Evolutionary conservation across 306 rosid species (phyloP), one percentile per base, ranked within the genome.

Genomic region (Casuarina equisetifolia): DNA sequence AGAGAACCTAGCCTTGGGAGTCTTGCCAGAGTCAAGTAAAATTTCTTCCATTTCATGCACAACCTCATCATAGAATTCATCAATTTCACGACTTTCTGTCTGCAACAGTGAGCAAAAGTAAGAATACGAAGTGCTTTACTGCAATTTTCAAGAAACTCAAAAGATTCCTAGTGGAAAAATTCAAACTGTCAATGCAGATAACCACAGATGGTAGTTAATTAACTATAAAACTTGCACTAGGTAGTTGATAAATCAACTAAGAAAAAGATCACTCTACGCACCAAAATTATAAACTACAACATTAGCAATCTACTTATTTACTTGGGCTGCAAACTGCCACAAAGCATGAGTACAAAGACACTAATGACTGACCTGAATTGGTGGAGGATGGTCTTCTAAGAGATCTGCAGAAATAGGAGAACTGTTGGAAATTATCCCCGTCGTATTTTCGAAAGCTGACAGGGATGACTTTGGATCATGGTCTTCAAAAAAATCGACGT

Each of bases 41-140:
- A 96, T 92, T 82, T 96, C 98, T 79, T 96, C 99, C 99, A 96
- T 96, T 63, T 96, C 99, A 55, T 88, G 92, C 79, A 96, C 98
- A 66, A 96, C 79, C 84, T 96, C 99, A 48, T 96, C 94, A 70
- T 87, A 85, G 80, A 85, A 87, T 69, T 91, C 98, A 75, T 90
- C 86, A 53, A 72, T 80, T 85, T 86, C 98, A 78, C 66, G 70
- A 87, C 84, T 89, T 68, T 89, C 91, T n/a, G 63, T 74, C 99
- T 96, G 96, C 89, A 84, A 75, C 67, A 85, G 79, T 77, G 44
- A 82, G 80, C 51, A 42, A 54, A 75, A 78, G 64, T 57, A 49
- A 57, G 68, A 74, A 74, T 49, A 45, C 75, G 17, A 45, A 51
- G 4, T 39, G 17, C 54, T 53, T 72, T 19, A 42, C 51, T 2